Percentiles rank a stretch among this genome's conserved stretches.
phyloP scores from a whole-genome alignment of 768 basidiomycete species.

The Lentinula lateritia region DNA sequence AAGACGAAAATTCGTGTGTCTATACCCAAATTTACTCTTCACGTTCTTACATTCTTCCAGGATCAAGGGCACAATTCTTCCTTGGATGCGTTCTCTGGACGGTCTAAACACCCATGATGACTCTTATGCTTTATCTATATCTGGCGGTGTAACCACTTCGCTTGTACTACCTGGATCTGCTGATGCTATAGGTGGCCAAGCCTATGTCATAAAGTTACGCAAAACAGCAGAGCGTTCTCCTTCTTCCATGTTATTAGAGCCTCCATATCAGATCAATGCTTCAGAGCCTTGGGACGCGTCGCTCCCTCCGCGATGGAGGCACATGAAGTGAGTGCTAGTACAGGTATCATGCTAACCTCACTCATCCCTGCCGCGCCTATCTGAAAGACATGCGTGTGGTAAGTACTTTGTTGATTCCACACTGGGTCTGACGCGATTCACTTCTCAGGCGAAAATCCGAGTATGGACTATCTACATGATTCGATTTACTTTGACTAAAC shows the following conservation, averaged over 20 bases:
- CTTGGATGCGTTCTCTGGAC: slow-evolving; percentile 67
- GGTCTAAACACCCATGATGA: slow-evolving; percentile 75
- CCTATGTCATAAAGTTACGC: slow-evolving; percentile 77
- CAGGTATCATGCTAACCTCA: background rate
- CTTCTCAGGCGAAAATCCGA: slow-evolving; percentile 46
- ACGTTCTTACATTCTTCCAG: background rate
- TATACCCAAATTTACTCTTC: too few relatives aligned
- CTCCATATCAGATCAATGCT: slow-evolving; percentile 49
- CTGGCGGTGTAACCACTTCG: slow-evolving; percentile 78
- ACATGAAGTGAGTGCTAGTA: slow-evolving; percentile 56
- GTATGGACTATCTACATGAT: slow-evolving; percentile 24
- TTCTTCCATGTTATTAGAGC: slow-evolving; percentile 72
- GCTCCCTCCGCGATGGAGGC: slow-evolving; percentile 52
- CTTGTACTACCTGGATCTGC: slow-evolving; percentile 71
- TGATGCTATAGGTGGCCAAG: slow-evolving; percentile 66
- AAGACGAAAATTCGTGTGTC: slow-evolving; percentile 49
- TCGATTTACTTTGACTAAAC: slow-evolving; percentile 8
- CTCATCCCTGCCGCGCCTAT: background rate
- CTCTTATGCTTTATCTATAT: slow-evolving; percentile 54
- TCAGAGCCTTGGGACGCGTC: slow-evolving; percentile 22
- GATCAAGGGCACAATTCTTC: slow-evolving; percentile 31
- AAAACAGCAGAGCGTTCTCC: slow-evolving; percentile 67
- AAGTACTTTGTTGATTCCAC: slow-evolving; percentile 8
- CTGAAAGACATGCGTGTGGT: slow-evolving; percentile 44
- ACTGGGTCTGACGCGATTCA: background rate